Evolutionary conservation across 1,139 yeast genomes (phyloP).

Genomic region (Blastobotrys petasosporus): DNA sequence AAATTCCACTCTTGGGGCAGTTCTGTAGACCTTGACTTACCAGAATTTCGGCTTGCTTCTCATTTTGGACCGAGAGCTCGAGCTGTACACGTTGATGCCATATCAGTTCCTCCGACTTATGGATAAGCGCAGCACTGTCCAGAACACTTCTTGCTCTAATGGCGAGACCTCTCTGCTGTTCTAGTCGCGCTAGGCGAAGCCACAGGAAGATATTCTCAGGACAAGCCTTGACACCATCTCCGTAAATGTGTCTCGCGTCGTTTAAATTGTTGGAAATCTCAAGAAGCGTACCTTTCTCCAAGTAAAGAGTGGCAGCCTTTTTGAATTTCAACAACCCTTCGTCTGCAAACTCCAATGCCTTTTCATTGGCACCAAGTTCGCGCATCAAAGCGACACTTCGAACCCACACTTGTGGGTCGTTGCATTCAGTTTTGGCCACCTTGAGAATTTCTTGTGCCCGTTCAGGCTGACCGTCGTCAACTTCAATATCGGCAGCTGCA

Average conservation of each 20-base stretch:
- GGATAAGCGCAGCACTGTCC: slow-evolving; percentile 58
- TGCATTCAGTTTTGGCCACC: slow-evolving; percentile 36
- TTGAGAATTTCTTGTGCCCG: slow-evolving; percentile 43
- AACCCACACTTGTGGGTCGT: slow-evolving; percentile 49
- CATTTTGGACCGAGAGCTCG: slow-evolving; percentile 43
- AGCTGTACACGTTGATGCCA: slow-evolving; percentile 56
- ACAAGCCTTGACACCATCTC: slow-evolving; percentile 45
- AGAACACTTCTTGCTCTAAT: slow-evolving; percentile 67
- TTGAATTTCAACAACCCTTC: slow-evolving; percentile 47
- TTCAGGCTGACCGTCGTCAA: slow-evolving; percentile 36
- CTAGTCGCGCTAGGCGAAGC: slow-evolving; percentile 49
- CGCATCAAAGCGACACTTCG: slow-evolving; percentile 58
- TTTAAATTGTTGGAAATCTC: slow-evolving; percentile 31
- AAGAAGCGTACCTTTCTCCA: slow-evolving; percentile 56
- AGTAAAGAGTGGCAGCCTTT: slow-evolving; percentile 43
- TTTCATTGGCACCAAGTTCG: slow-evolving; percentile 24
- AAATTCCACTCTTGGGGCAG: slow-evolving; percentile 51
- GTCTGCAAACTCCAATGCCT: slow-evolving; percentile 40
- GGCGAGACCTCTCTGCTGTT: slow-evolving; percentile 39
- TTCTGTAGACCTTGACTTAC: slow-evolving; percentile 55
- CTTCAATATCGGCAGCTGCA: slow-evolving; percentile 63
- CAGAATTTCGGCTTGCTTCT: slow-evolving; percentile 49
- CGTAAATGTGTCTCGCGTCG: slow-evolving; percentile 46
- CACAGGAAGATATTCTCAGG: slow-evolving; percentile 48
- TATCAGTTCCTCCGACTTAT: slow-evolving; percentile 40